These are phyloP conservation scores for Hanseniaspora thailandica DNA, from an alignment of 805 yeast species.

Conservation along the genomic window DNA sequence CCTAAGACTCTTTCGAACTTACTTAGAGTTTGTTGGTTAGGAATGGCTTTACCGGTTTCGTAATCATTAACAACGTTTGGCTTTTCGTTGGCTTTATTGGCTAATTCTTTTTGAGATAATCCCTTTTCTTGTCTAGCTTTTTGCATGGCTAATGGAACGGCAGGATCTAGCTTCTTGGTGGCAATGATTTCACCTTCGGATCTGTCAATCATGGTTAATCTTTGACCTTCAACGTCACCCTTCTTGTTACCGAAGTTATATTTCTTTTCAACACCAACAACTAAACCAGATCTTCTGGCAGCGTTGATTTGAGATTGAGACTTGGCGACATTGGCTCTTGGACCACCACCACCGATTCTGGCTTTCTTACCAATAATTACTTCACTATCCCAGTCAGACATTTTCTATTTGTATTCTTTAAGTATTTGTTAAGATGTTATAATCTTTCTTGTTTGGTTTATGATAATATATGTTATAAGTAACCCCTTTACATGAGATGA, in stretches of 20 bases:
- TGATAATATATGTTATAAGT: no score
- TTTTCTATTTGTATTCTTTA: conserved; percentile 18
- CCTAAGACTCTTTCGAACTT: conserved; percentile 91
- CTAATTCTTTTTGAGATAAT: conserved; percentile 89
- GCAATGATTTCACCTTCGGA: conserved; percentile 77
- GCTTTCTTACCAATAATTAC: conserved; percentile 84
- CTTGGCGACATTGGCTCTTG: conserved; percentile 73
- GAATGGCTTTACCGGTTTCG: conserved; percentile 92
- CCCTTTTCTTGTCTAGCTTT: conserved; percentile 79
- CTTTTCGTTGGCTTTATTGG: conserved; percentile 90
- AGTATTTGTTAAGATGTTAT: background rate
- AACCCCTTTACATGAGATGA: no score
- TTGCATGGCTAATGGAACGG: conserved; percentile 79
- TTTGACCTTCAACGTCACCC: conserved; percentile 82
- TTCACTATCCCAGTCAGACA: conserved; percentile 83
- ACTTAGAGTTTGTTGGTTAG: conserved; percentile 86
- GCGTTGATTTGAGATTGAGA: conserved; percentile 71
- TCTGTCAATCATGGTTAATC: conserved; percentile 85
- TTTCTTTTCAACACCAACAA: conserved; percentile 86
- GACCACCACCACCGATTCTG: conserved; percentile 78
- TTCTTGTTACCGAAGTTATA: conserved; percentile 51
- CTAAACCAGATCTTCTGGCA: conserved; percentile 85
- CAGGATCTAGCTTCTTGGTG: conserved; percentile 72
- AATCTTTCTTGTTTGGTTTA: background rate
- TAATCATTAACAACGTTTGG: conserved; percentile 91